A percentile compares a stretch with the other conserved stretches of the same genome.
Conservation (phyloP, 345 rosid species). For the Populus deltoides region DNA sequence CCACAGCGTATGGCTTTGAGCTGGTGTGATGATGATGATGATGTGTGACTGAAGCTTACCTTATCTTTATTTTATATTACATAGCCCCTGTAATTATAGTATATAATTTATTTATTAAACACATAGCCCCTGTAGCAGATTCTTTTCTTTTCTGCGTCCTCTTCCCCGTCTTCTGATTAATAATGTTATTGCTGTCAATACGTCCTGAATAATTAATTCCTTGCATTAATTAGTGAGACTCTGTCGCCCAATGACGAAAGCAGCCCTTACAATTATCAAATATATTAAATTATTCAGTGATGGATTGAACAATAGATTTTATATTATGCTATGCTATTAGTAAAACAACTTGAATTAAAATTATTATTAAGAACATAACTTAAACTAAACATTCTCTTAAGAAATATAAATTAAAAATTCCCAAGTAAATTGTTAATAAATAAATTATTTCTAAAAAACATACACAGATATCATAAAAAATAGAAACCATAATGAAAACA, state of each 20-base stretch:
- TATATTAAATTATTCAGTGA: too few species aligned
- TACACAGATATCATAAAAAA: too few species aligned
- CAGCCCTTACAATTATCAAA: neutral
- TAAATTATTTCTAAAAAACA: too few species aligned
- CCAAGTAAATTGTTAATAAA: too few species aligned
- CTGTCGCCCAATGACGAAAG: neutral
- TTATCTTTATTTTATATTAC: constrained; percentile 8
- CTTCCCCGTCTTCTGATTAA: neutral
- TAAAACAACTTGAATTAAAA: too few species aligned
- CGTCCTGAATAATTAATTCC: neutral
- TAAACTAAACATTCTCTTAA: too few species aligned
- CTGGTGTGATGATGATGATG: constrained; percentile 21
- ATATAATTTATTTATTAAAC: neutral
- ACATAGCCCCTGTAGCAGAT: constrained; percentile 18
- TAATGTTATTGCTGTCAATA: constrained; percentile 12
- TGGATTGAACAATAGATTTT: too few species aligned
- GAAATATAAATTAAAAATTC: too few species aligned
- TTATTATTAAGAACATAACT: too few species aligned
- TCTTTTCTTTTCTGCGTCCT: constrained; percentile 14
- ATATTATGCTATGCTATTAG: too few species aligned
- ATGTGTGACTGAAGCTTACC: constrained; percentile 8
- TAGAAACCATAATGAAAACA: too few species aligned
- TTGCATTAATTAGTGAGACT: constrained; percentile 1
- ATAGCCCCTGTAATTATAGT: neutral
- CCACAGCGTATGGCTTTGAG: constrained; percentile 16